Percentiles rank a stretch among this genome's conserved stretches.
Conservation (phyloP, 1,139 yeast genomes). For the Debaryomyces udenii region DNA sequence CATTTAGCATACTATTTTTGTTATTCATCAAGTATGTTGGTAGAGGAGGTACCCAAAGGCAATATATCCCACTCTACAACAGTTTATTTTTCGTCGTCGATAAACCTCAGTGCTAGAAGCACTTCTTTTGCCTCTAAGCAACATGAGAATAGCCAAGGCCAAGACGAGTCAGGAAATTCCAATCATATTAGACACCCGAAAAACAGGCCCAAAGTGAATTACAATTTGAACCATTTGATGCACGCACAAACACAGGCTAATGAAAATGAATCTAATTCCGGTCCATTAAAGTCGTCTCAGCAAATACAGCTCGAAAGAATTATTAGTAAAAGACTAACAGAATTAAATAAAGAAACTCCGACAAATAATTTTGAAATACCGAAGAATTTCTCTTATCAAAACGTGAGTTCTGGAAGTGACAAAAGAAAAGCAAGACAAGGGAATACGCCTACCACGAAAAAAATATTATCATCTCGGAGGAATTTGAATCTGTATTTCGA, state of each 20-base stretch:
- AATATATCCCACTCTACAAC: conserved; percentile 38
- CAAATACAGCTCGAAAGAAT: conserved; percentile 47
- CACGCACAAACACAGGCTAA: conserved; percentile 46
- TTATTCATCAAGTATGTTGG: conserved; percentile 32
- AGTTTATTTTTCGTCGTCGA: conserved; percentile 47
- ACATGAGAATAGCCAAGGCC: conserved; percentile 20
- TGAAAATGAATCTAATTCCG: conserved; percentile 29
- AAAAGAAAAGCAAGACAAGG: conserved; percentile 39
- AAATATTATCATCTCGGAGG: conserved; percentile 47
- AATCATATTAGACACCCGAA: conserved; percentile 26
- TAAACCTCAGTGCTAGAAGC: conserved; percentile 47
- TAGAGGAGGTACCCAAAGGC: conserved; percentile 49
- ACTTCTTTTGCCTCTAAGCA: conserved; percentile 18
- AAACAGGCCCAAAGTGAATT: conserved; percentile 47
- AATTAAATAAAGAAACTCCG: conserved; percentile 39
- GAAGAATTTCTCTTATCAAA: conserved; percentile 42
- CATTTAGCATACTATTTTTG: not conserved
- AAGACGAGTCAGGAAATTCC: conserved; percentile 20
- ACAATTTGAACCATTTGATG: conserved; percentile 48
- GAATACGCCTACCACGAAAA: conserved; percentile 50
- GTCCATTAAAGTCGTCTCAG: conserved; percentile 47
- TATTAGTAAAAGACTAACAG: conserved; percentile 41
- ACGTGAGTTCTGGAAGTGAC: conserved; percentile 29
- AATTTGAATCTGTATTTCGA: conserved; percentile 51
- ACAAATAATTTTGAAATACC: conserved; percentile 42